Conservation (phyloP, 495 filamentous ascomycete genomes). For the Podospora appendiculata region DNA sequence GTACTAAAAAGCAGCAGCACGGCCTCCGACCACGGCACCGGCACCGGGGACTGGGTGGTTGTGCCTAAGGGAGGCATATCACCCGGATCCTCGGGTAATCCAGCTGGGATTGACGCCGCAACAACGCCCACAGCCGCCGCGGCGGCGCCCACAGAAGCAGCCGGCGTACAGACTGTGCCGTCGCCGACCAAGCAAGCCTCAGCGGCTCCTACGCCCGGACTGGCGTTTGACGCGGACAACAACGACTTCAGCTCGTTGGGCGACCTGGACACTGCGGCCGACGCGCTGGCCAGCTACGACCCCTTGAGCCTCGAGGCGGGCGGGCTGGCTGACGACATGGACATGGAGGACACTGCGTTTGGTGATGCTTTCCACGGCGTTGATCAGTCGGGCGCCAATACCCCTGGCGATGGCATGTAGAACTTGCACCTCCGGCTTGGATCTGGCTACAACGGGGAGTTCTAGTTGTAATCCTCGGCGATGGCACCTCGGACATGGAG, state of each 20-base stretch:
- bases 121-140: slow-evolving; percentile 4
- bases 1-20: slow-evolving; percentile 8
- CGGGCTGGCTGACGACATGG: slow-evolving; percentile 31
- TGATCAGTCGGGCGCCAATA: slow-evolving; percentile 16
- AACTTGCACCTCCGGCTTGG: background rate
- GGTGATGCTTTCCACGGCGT: slow-evolving; percentile 50
- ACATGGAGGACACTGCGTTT: slow-evolving; percentile 49
- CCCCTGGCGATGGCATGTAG: slow-evolving; percentile 10
- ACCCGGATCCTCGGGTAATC: slow-evolving; percentile 11
- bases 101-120: slow-evolving; percentile 13
- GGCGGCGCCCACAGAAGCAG: slow-evolving; percentile 12
- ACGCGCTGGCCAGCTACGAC: slow-evolving; percentile 38
- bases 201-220: slow-evolving; percentile 29
- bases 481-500: too few species aligned
- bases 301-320: slow-evolving; percentile 19
- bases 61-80: slow-evolving; percentile 38
- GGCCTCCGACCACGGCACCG: slow-evolving; percentile 33
- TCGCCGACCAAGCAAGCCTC: slow-evolving; percentile 28
- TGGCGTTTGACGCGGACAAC: slow-evolving; percentile 31
- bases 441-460: too few species aligned
- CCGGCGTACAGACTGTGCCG: background rate
- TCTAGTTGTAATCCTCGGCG: too few species aligned
- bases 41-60: slow-evolving; percentile 47
- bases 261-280: slow-evolving; percentile 44
- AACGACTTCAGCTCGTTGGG: slow-evolving; percentile 47